Percentiles rank a stretch among this genome's conserved stretches.
Conservation (phyloP, 1,284 basidiomycete genomes). For the Papiliotrema fonsecae region DNA sequence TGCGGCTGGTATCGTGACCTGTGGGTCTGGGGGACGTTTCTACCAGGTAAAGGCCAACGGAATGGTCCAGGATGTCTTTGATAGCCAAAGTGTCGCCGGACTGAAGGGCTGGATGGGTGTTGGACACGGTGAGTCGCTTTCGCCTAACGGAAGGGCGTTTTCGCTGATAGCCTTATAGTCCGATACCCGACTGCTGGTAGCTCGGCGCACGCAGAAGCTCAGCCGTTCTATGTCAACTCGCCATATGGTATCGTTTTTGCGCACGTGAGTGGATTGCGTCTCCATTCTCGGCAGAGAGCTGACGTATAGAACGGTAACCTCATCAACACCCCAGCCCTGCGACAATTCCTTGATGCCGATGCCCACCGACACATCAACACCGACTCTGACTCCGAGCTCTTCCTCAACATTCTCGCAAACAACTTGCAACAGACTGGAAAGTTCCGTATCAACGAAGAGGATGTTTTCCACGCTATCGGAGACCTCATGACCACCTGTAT, state of each 20-base stretch:
- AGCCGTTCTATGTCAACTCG: constrained; percentile 99
- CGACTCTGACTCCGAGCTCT: constrained; percentile 92
- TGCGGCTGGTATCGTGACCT: constrained; percentile 96
- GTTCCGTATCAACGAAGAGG: constrained; percentile 99
- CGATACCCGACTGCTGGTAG: constrained; percentile 97
- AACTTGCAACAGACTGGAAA: constrained; percentile 98
- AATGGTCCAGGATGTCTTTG: constrained; percentile 98
- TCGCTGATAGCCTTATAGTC: too few species aligned
- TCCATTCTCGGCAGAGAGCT: not conserved
- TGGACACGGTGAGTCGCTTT: constrained; percentile 72
- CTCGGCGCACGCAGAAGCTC: constrained; percentile 95
- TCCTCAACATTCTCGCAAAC: constrained; percentile 96
- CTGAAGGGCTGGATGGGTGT: constrained; percentile 94
- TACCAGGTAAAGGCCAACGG: constrained; percentile 99
- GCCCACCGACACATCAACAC: constrained; percentile 99
- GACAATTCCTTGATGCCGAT: constrained; percentile 90
- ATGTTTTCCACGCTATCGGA: constrained; percentile 92
- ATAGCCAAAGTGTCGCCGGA: constrained; percentile 68
- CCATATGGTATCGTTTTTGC: constrained; percentile 93
- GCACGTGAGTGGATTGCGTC: constrained; percentile 62
- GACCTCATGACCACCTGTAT: constrained; percentile 82
- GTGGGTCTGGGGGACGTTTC: constrained; percentile 89
- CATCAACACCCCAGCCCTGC: constrained; percentile 82
- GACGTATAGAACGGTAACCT: constrained; percentile 86
- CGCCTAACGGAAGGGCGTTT: not conserved